Percentiles rank a stretch among this genome's conserved stretches.
These are phyloP conservation scores for Metarhizium sp. DNA, from an alignment of 2,329 filamentous ascomycete genomes.

Conservation along the genomic window DNA sequence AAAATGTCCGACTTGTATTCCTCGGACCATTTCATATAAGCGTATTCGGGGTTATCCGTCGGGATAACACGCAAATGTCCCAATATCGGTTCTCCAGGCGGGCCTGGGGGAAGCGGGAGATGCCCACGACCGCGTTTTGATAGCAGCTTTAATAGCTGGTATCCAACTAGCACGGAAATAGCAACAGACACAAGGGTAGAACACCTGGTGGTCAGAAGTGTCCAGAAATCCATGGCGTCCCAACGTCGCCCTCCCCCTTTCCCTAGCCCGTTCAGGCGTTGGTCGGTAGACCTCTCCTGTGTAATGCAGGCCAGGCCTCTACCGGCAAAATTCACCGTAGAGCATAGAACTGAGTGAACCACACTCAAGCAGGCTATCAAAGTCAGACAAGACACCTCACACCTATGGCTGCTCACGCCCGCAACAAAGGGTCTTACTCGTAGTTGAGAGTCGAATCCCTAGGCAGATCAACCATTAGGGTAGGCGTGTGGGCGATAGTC, in stretches of 20 bases:
- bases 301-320: too few relatives aligned
- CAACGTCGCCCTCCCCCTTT: not conserved
- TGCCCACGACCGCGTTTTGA: constrained; percentile 4
- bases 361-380: too few relatives aligned
- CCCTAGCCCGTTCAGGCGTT: not conserved
- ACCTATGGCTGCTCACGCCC: too few relatives aligned
- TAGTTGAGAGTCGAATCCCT: too few relatives aligned
- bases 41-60: constrained; percentile 19
- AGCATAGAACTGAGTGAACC: too few relatives aligned
- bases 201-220: not conserved
- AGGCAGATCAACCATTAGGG: too few relatives aligned
- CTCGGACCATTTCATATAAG: constrained; percentile 19
- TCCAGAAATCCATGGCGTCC: not conserved
- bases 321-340: too few relatives aligned
- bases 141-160: not conserved
- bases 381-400: too few relatives aligned
- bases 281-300: too few relatives aligned
- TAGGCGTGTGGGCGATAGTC: too few relatives aligned
- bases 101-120: constrained; percentile 21
- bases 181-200: constrained; percentile 3
- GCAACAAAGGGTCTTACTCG: too few relatives aligned
- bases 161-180: constrained; percentile 2
- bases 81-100: constrained; percentile 27
- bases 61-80: constrained; percentile 35
- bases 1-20: constrained; percentile 40